Evolutionary conservation across 2,329 filamentous ascomycete genomes (phyloP), one percentile per base, ranked within the genome.

Genomic region (Ophiostoma montium): DNA sequence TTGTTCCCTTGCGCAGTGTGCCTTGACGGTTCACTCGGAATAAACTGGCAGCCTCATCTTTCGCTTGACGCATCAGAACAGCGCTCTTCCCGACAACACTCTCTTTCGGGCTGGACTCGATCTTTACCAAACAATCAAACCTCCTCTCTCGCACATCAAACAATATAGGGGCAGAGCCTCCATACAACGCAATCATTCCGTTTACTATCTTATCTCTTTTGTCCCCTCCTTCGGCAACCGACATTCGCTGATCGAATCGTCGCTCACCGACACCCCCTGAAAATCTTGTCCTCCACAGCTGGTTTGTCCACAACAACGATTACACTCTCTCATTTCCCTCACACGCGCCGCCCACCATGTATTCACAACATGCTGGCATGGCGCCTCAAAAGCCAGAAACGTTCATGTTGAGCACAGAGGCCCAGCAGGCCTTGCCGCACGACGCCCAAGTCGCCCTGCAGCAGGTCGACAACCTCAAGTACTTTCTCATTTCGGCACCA

Each of bases 401-500:
- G 36, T 98, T 98, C 65, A 90, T 98, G 83, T 76, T 98, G 65
- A 95, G 90, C 65, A 89, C 84, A 61, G 90, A 96, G 70, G 90
- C 92, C 53, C 90, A 96, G 70, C 88, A 95, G 70, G 90, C 86
- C 60, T 76, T 98, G 57, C 92, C 92, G 50, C 87, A 47, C 33
- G 46, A 47, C n/a, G 46, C 46, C 7, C 46, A 47, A 21, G 46
- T 47, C 8, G 46, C 46, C 31, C 46, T 47, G 46, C 46, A 48
- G 35, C 92, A 98, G 69, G 92, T 98, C 58, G 92, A 98, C 68
- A 96, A 96, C 68, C 71, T 98, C 62, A 98, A 98, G 78, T 98
- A 96, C 70, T 98, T 98, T 68, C 84, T 98, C 68, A 94, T 98
- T 60, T 98, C 92, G 41, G 92, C 92, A 36, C 92, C 92, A 35